phyloP scores from a whole-genome alignment of 352 stramenopile genomes.

The Pythium angustatum region DNA sequence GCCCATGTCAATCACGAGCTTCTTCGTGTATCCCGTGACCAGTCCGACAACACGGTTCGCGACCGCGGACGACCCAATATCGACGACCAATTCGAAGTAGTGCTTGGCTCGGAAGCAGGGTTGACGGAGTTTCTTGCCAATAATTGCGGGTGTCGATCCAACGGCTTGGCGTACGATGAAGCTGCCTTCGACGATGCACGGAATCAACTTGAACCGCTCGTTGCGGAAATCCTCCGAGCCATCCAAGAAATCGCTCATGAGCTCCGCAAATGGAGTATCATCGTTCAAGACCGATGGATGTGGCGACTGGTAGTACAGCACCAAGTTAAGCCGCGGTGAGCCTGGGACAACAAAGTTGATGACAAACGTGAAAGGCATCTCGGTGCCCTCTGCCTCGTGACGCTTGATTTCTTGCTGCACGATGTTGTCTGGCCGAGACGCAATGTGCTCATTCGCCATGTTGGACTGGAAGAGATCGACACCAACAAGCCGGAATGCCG shows the following conservation, averaged over 20 bases:
- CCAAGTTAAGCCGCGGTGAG: constrained; percentile 56
- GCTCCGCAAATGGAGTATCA: constrained; percentile 60
- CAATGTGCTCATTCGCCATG: constrained; percentile 61
- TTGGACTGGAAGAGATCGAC: constrained; percentile 66
- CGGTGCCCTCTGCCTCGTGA: constrained; percentile 54
- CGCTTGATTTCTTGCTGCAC: constrained; percentile 61
- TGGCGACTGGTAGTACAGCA: constrained; percentile 73
- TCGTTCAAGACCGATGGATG: constrained; percentile 53
- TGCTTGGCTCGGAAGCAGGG: constrained; percentile 57
- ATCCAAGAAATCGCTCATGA: constrained; percentile 76
- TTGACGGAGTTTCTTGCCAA: constrained; percentile 78
- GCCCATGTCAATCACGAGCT: constrained; percentile 83
- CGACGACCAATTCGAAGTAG: constrained; percentile 80
- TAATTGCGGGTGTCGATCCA: constrained; percentile 65
- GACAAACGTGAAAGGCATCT: constrained; percentile 80
- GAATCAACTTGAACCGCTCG: constrained; percentile 83
- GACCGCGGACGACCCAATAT: constrained; percentile 71
- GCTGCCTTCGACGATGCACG: constrained; percentile 74
- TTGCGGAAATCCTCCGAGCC: constrained; percentile 77
- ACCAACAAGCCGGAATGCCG: constrained; percentile 65
- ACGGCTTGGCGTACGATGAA: constrained; percentile 83
- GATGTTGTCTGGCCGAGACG: constrained; percentile 54
- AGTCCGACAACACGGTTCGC: constrained; percentile 76
- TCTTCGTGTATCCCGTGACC: constrained; percentile 74
- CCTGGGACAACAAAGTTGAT: constrained; percentile 79